Conservation (phyloP, 495 filamentous ascomycete genomes). For the Pseudoneurospora amorphoporcata region DNA sequence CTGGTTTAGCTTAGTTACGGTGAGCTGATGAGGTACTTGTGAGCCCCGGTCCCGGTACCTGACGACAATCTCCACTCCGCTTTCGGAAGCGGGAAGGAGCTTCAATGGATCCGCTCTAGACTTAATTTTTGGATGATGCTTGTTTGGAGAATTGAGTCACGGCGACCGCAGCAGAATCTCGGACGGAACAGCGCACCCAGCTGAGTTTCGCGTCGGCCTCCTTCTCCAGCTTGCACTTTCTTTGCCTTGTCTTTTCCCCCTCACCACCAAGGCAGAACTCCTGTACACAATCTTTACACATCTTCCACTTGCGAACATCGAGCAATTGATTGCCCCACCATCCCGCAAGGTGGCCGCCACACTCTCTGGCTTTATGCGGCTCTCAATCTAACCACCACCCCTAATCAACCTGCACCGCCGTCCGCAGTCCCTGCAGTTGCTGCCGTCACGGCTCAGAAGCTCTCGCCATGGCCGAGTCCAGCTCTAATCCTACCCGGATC, state of each 20-base stretch:
- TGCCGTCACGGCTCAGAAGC: not conserved
- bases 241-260: not conserved
- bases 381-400: not conserved
- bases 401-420: not conserved
- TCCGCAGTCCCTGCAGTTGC: not conserved
- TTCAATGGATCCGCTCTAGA: not conserved
- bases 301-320: not conserved
- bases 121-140: not conserved
- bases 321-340: not conserved
- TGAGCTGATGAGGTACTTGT: not conserved
- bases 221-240: not conserved
- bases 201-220: not conserved
- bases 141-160: not conserved
- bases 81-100: not conserved
- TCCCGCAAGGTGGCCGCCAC: not conserved
- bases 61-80: not conserved
- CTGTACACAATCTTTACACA: not conserved
- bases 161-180: not conserved
- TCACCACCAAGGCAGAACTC: not conserved
- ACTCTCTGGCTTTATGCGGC: not conserved
- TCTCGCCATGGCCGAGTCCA: not conserved
- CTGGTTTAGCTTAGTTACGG: not conserved
- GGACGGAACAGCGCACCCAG: not conserved
- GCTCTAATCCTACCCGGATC: slow-evolving; percentile 36
- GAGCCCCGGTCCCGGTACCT: not conserved